Evolutionary conservation across 2,329 filamentous ascomycete genomes (phyloP).

Genomic region (Juglanconis oblonga): DNA sequence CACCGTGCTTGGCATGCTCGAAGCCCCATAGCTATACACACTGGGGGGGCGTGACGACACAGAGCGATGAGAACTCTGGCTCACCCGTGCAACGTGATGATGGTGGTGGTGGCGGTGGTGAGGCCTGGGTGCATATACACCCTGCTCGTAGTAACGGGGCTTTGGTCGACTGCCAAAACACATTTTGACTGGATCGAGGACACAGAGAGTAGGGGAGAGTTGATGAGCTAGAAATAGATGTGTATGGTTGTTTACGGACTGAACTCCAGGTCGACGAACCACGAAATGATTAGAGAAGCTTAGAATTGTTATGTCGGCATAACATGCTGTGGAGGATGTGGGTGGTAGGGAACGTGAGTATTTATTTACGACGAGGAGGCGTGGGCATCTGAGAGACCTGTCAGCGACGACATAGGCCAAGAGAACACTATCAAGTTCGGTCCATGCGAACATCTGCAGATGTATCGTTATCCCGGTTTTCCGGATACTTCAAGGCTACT

Average conservation of each 20-base stretch:
- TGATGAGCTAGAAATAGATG: neutral
- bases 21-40: neutral
- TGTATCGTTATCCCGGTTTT: neutral
- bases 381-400: neutral
- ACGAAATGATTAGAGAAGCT: too few species aligned
- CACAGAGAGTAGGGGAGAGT: neutral
- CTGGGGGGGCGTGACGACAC: neutral
- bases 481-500: neutral
- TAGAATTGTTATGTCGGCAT: too few species aligned
- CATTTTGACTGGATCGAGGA: neutral
- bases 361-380: neutral
- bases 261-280: too few species aligned
- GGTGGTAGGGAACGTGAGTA: too few species aligned
- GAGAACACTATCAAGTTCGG: neutral
- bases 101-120: neutral
- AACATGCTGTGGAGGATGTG: too few species aligned
- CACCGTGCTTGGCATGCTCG: neutral
- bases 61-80: neutral
- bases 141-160: constrained; percentile 2
- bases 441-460: neutral
- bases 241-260: too few species aligned
- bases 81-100: neutral
- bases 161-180: neutral
- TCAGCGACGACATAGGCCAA: neutral
- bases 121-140: neutral